Base-by-base conservation (phyloP, 192 early-diverging fungal species). In the Linnemannia exigua region DNA sequence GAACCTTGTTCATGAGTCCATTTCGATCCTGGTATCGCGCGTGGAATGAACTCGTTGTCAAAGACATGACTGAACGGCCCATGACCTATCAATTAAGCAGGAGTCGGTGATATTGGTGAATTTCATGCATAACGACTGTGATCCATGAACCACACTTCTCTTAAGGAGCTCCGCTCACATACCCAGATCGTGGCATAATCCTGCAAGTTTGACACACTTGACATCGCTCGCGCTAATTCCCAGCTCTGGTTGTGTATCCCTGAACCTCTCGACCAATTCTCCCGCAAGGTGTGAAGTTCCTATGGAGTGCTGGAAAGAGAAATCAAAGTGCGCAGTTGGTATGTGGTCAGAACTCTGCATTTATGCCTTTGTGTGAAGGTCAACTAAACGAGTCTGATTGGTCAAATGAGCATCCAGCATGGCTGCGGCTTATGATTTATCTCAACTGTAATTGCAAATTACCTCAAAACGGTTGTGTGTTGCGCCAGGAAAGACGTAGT, bases 381-480 rank as follows among this genome's bases (percentile, higher is more conserved):
- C 72, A 74, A 33, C 25, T 12, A 25, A 36, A 72, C 8, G 9
- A 6, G 54, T 68, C 58, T 33, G 20, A 3, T 63, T 76, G 46
- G 48, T 35, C 35, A 63, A 47, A 33, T 48, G 16, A 69, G 38
- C 5, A 44, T 25, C n/a, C 36, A 33, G 14, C 37, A n/a, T 31
- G n/a, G n/a, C 28, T 44, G 28, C 63, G 44, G 36, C n/a, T 16
- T 8, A 50, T 22, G 47, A 28, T 48, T 63, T 72, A n/a, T 4
- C 25, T 28, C 12, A 63, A 63, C 58, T 63, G 11, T 63, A 63
- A 63, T 6, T 44, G 3, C 41, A 63, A 58, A 63, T 15, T 89
- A 99, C 98, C 88, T 99, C 98, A 75, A 99, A 99, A 2, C 98
- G 92, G 85, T 97, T 98, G 87, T 99, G 97, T n/a, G 94, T 93